Percentiles rank a stretch among this genome's conserved stretches.
These are phyloP conservation scores for Yamadazyma spencermartinsiae DNA, from an alignment of 1,139 yeast species.

Conservation along the genomic window DNA sequence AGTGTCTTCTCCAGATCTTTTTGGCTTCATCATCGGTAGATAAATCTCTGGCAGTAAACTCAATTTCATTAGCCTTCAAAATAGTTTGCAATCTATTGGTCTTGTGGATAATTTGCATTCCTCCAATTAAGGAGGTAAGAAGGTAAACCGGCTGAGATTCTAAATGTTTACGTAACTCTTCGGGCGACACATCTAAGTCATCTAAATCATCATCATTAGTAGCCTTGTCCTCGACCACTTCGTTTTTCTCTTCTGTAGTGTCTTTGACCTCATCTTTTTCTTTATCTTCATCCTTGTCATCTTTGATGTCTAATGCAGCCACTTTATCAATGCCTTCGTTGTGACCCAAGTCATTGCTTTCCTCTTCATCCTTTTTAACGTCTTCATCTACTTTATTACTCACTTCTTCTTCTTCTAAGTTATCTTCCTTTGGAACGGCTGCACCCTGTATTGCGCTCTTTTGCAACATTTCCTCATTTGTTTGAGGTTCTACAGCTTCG, in stretches of 20 bases:
- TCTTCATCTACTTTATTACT: slow-evolving; percentile 4
- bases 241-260: slow-evolving; percentile 9
- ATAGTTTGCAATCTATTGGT: slow-evolving; percentile 79
- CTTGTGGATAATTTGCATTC: slow-evolving; percentile 78
- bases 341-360: too few species aligned
- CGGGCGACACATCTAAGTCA: slow-evolving; percentile 43
- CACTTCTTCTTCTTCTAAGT: slow-evolving; percentile 9
- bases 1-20: slow-evolving; percentile 78
- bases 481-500: slow-evolving; percentile 1
- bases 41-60: slow-evolving; percentile 71
- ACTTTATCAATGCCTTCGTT: neutral
- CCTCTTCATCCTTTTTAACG: slow-evolving; percentile 23
- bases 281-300: neutral
- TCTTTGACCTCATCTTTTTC: slow-evolving; percentile 6
- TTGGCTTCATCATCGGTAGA: slow-evolving; percentile 90
- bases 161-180: slow-evolving; percentile 46
- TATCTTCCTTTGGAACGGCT: slow-evolving; percentile 8
- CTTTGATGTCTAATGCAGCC: neutral
- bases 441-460: neutral
- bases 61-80: slow-evolving; percentile 69
- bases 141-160: slow-evolving; percentile 65
- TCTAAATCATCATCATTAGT: slow-evolving; percentile 24
- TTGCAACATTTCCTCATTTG: neutral
- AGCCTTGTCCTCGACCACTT: slow-evolving; percentile 9
- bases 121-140: slow-evolving; percentile 88